Evolutionary conservation across 441 rosid species (phyloP), one percentile per base, ranked within the genome.

Genomic region (Corymbia citriodora): DNA sequence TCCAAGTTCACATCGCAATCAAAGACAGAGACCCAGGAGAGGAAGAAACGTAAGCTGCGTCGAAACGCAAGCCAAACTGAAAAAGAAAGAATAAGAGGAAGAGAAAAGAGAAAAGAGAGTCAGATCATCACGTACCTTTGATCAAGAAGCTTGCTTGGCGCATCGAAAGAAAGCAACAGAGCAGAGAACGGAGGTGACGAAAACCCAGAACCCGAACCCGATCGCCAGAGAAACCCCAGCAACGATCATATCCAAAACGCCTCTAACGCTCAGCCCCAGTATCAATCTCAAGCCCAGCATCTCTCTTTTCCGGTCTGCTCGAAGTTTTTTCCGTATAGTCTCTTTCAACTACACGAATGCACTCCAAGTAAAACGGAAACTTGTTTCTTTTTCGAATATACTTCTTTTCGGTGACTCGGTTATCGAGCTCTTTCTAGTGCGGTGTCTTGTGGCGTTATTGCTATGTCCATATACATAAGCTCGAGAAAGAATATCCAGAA

Each of bases 191-290:
- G 94, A 93, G 89, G 98, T 94, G 85, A 95, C 91, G 92, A 96
- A 91, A 87, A 95, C 93, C 93, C 96, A 97, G 91, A 96, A 90
- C 29, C 97, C 96, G 45, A 97, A 93, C 25, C 97, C 97, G 55
- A 97, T 93, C 94, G 93, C 89, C 40, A 97, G 91, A 21, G 98
- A 97, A 92, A 96, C 90, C 74, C 96, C 96, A 19, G 99, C 99
- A 88, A 96, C 94, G 61, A 92, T 89, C 91, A 96, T 91, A 94
- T 97, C 99, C 91, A 95, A 40, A 9, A 94, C 54, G 72, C 94
- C 88, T 92, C 95, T 96, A 72, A 95, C 17, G 89, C 95, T 95
- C 74, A 95, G 88, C 16, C 94, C 93, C 92, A 94, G 82, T 89
- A 95, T 4, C 90, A 87, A 54, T 79, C 89, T n/a, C 86, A 63